A percentile compares a stretch with the other conserved stretches of the same genome.
phyloP scores from a whole-genome alignment of 192 early-diverging fungal genomes.

The Entomortierella chlamydospora region DNA sequence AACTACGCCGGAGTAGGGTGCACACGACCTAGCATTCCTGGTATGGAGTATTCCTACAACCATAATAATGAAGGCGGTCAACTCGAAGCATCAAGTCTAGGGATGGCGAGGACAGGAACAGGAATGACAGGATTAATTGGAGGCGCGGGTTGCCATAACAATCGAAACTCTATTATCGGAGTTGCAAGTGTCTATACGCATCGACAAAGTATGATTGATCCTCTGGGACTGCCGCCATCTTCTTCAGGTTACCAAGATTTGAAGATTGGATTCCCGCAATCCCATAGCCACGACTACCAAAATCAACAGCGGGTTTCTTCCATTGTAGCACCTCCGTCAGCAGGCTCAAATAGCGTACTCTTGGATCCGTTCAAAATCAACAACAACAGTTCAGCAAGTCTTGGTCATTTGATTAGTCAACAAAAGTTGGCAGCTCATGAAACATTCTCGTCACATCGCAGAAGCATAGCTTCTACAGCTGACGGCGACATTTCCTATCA shows the following conservation, averaged over 20 bases:
- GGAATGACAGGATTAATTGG: not conserved
- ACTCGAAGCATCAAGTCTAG: not conserved
- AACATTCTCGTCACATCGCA: too few species aligned
- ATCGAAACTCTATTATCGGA: slow-evolving; percentile 20
- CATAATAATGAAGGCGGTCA: too few species aligned
- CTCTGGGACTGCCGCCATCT: not conserved
- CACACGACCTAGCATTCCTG: not conserved
- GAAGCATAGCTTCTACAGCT: not conserved
- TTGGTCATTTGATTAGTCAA: not conserved
- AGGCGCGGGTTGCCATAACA: not conserved
- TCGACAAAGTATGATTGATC: slow-evolving; percentile 12
- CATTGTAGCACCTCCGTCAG: not conserved
- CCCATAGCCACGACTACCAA: not conserved
- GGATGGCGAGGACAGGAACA: too few species aligned
- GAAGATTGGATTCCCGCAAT: not conserved
- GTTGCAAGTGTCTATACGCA: slow-evolving; percentile 23
- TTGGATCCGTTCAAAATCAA: slow-evolving; percentile 38
- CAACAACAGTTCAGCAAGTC: slow-evolving; percentile 21
- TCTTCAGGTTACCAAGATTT: not conserved
- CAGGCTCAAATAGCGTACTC: not conserved
- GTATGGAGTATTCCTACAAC: not conserved
- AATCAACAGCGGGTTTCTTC: not conserved
- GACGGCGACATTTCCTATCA: slow-evolving; percentile 30
- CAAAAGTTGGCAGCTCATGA: not conserved
- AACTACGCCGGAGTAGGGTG: not conserved